Base-by-base conservation (phyloP, 805 yeast genomes). In the Monosporozyma solicola region DNA sequence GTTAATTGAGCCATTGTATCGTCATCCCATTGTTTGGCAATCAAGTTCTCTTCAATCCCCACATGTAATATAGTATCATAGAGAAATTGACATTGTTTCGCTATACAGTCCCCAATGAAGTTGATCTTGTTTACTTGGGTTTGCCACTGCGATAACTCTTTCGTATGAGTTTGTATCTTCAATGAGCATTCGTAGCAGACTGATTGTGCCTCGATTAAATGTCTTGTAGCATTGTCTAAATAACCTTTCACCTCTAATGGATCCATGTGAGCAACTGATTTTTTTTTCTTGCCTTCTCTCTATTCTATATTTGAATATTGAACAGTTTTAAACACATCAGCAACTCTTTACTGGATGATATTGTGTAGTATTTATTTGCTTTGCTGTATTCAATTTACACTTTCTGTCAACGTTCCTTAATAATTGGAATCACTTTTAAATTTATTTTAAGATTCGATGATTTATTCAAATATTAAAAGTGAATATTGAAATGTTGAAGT, bases 131-230 rank as follows among this genome's bases (percentile, higher is more conserved):
- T 74, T 58, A 76, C 64, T 43, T 68, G 62, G 13, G 71, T 68
- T 41, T 78, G 76, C 53, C 78, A 71, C 25, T 62, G 57, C 35
- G 70, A 71, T 8, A 79, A 66, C 13, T 70, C 63, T n/a, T 60
- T 62, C 25, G 32, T 24, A 3, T 48, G 35, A 10, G 5, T 5
- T n/a, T 44, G 51, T 8, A 47, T 49, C 35, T 68, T 63, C 20
- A 33, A 13, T 6, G 47, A 45, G 13, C 85, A 83, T 35, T 72
- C 73, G n/a, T 73, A 72, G 51, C 87, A 81, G 3, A 78, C 60
- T 8, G 71, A 68, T 52, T 77, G 80, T 0, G 84, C 85, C 13
- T 72, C 70, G 1, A 73, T 64, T 37, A 82, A 70, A 24, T 77
- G 74, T 52, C 63, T 67, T 47, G 76, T 73, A 0, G 86, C 82